phyloP scores from a whole-genome alignment of 768 basidiomycete species.

The Rhodotorula paludigena region DNA sequence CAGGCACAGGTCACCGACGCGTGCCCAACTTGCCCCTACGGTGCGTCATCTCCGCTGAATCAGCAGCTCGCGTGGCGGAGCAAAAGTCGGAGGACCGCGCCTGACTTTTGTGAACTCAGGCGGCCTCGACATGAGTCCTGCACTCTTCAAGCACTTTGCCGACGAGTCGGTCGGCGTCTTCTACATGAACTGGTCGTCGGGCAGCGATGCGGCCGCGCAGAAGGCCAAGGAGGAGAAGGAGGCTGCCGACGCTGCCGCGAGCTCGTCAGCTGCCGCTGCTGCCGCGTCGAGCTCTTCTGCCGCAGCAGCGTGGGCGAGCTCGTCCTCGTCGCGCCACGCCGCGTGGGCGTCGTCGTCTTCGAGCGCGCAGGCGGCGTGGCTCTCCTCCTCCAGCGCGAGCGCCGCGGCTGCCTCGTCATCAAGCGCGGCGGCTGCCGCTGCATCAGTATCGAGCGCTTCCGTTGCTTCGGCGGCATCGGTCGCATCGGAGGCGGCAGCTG shows the following conservation, averaged over 20 bases:
- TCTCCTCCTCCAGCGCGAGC: background rate
- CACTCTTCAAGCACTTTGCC: conserved; percentile 53
- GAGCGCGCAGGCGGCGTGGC: background rate
- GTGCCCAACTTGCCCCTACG: conserved; percentile 46
- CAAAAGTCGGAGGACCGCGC: no score
- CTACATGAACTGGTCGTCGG: conserved; percentile 51
- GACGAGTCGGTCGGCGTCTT: conserved; percentile 47
- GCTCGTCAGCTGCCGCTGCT: background rate
- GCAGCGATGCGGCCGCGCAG: conserved; percentile 6
- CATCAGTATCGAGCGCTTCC: background rate
- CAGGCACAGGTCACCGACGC: conserved; percentile 52
- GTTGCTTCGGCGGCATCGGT: background rate
- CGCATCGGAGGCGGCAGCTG: background rate
- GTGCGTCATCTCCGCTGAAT: no score
- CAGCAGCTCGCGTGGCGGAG: no score
- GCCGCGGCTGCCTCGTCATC: background rate
- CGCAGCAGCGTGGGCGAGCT: background rate
- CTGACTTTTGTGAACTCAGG: no score
- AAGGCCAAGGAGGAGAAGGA: conserved; percentile 9
- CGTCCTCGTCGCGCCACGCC: background rate
- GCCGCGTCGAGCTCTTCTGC: background rate
- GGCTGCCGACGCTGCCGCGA: conserved; percentile 2
- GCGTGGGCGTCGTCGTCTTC: background rate
- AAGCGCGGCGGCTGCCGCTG: background rate
- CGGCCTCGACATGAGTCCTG: conserved; percentile 54